Conservation (phyloP, 2,329 filamentous ascomycete species). For the Cryphonectria radicalis region DNA sequence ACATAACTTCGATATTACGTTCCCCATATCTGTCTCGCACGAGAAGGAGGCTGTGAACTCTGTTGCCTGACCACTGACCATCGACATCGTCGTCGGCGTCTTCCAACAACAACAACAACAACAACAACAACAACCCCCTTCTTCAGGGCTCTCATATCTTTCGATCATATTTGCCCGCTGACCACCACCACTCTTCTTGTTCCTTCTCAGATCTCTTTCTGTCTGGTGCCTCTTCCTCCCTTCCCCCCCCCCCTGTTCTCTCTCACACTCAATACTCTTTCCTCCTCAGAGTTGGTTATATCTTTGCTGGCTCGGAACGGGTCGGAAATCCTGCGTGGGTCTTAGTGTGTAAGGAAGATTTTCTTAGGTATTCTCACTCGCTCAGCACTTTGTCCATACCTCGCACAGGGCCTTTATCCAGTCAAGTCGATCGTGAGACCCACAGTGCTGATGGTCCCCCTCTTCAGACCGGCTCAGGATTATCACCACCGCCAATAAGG, state of each 20-base stretch:
- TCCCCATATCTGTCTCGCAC: background rate
- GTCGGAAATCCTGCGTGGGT: background rate
- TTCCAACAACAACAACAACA: no score
- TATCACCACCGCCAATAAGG: slow-evolving; percentile 8
- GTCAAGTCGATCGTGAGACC: background rate
- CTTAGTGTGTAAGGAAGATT: background rate
- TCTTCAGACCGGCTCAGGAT: slow-evolving; percentile 12
- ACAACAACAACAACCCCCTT: no score
- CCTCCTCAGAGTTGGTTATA: background rate
- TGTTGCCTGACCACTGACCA: slow-evolving; percentile 22
- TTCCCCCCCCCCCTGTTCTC: no score
- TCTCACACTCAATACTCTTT: background rate
- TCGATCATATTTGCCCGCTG: slow-evolving; percentile 25
- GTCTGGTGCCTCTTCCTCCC: background rate
- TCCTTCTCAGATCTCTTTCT: background rate
- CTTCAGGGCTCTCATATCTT: background rate
- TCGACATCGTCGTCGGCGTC: background rate
- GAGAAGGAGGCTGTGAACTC: slow-evolving; percentile 25
- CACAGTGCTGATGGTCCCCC: slow-evolving; percentile 17
- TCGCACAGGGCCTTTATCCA: background rate
- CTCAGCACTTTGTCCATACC: background rate
- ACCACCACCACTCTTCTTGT: slow-evolving; percentile 5
- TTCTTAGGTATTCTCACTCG: background rate
- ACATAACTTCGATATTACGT: slow-evolving; percentile 4
- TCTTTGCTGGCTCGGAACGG: background rate